Conservation (phyloP, 768 basidiomycete genomes). For the Hypholoma fasciculare region DNA sequence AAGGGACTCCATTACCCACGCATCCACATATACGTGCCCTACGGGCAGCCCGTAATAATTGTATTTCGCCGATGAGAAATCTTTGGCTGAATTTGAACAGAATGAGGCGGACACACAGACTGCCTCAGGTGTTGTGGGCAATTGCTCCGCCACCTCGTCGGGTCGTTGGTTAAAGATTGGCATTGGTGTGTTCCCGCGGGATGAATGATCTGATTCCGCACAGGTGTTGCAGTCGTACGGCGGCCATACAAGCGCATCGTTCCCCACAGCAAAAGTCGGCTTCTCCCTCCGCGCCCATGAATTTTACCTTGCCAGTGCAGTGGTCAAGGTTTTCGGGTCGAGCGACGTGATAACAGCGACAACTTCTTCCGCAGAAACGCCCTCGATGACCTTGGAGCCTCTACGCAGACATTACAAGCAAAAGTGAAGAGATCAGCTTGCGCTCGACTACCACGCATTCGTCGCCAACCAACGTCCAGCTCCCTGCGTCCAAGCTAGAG, state of each 20-base stretch:
- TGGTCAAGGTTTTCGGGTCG: conserved; percentile 73
- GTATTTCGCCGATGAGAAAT: conserved; percentile 65
- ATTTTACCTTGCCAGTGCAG: conserved; percentile 76
- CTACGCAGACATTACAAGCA: conserved; percentile 83
- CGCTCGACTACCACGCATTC: conserved; percentile 77
- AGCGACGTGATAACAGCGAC: conserved; percentile 69
- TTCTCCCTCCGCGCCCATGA: conserved; percentile 92
- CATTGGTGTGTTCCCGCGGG: conserved; percentile 39
- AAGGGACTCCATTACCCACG: conserved; percentile 95
- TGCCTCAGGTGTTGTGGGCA: conserved; percentile 49
- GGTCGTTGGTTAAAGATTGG: conserved; percentile 39
- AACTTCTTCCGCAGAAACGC: conserved; percentile 91
- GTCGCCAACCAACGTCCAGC: conserved; percentile 81
- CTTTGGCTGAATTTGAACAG: conserved; percentile 57
- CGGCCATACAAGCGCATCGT: conserved; percentile 66
- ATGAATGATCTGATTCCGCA: conserved; percentile 78
- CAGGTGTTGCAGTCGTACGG: conserved; percentile 74
- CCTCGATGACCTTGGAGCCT: conserved; percentile 90
- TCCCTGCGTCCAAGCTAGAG: conserved; percentile 76
- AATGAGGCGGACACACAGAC: conserved; percentile 85
- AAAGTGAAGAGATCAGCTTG: conserved; percentile 73
- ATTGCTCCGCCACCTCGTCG: conserved; percentile 34
- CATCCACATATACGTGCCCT: conserved; percentile 85
- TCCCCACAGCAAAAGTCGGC: conserved; percentile 84
- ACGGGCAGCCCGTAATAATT: conserved; percentile 75